These are phyloP conservation scores for Aspergillus japonicus DNA, from an alignment of 2,329 filamentous ascomycete species.

Conservation along the genomic window DNA sequence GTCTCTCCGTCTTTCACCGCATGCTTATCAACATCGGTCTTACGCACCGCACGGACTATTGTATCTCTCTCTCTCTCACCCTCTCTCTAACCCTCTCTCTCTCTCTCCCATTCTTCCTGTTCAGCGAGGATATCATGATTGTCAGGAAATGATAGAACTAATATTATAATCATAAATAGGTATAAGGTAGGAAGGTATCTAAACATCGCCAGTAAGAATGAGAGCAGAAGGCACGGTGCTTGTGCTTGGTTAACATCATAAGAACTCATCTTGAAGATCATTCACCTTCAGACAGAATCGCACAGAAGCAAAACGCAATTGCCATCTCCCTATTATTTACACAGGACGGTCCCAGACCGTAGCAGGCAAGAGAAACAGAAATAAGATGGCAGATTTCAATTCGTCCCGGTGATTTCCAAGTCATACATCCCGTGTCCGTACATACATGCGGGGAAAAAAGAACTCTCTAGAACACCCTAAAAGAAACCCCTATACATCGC, in stretches of 20 bases:
- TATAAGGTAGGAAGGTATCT: not conserved
- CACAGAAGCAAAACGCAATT: not conserved
- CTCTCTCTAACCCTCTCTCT: no score
- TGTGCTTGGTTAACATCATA: not conserved
- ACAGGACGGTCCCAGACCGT: not conserved
- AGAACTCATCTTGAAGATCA: not conserved
- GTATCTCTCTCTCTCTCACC: no score
- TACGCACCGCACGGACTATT: no score
- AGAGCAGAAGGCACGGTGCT: not conserved
- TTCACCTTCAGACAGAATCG: not conserved
- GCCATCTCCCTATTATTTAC: not conserved
- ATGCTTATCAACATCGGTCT: no score
- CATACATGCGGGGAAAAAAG: slow-evolving; percentile 18
- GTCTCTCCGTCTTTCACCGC: no score
- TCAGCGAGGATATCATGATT: no score
- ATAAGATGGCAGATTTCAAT: not conserved
- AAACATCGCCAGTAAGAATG: not conserved
- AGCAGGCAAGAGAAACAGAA: not conserved
- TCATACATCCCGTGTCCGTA: slow-evolving; percentile 24
- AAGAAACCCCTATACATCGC: slow-evolving; percentile 17
- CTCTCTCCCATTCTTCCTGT: no score
- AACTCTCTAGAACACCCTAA: slow-evolving; percentile 19
- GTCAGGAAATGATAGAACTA: no score
- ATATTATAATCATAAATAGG: not conserved
- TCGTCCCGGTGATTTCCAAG: slow-evolving; percentile 15